These are phyloP conservation scores for Eucalyptus marginata DNA, from an alignment of 345 rosid species.

Conservation along the genomic window DNA sequence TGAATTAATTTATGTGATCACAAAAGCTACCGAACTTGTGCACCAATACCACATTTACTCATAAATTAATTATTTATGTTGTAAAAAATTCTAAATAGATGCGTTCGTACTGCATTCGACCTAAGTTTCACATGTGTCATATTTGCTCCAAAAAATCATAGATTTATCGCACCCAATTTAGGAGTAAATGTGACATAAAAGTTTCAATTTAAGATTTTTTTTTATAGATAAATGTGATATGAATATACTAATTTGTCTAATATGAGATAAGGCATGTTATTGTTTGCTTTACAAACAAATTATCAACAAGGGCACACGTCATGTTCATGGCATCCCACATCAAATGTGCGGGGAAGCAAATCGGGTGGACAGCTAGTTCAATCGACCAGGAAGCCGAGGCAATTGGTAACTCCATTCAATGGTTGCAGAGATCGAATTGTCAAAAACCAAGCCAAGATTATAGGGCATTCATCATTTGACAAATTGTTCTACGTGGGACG, in stretches of 20 bases:
- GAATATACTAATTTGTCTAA: neutral
- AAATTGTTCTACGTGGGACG: neutral
- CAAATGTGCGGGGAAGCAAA: too few relatives aligned
- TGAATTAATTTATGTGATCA: neutral
- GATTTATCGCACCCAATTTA: fast-evolving
- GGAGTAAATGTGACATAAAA: neutral
- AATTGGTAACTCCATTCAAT: neutral
- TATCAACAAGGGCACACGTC: fast-evolving
- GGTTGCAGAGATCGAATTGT: neutral
- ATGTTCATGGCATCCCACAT: neutral
- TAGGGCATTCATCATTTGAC: neutral
- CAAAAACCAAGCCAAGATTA: neutral
- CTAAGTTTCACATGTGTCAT: fast-evolving
- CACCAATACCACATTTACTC: fast-evolving
- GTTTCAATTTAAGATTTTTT: neutral
- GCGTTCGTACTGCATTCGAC: fast-evolving
- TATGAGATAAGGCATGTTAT: fast-evolving
- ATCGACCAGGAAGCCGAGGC: neutral
- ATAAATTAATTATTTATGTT: neutral
- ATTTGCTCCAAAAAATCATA: too few relatives aligned
- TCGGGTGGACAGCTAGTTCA: fast-evolving
- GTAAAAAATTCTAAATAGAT: fast-evolving
- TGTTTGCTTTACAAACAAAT: neutral
- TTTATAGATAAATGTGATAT: fast-evolving
- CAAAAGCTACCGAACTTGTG: fast-evolving